phyloP scores from a whole-genome alignment of 192 early-diverging fungal genomes.

The Lunasporangiospora selenospora region DNA sequence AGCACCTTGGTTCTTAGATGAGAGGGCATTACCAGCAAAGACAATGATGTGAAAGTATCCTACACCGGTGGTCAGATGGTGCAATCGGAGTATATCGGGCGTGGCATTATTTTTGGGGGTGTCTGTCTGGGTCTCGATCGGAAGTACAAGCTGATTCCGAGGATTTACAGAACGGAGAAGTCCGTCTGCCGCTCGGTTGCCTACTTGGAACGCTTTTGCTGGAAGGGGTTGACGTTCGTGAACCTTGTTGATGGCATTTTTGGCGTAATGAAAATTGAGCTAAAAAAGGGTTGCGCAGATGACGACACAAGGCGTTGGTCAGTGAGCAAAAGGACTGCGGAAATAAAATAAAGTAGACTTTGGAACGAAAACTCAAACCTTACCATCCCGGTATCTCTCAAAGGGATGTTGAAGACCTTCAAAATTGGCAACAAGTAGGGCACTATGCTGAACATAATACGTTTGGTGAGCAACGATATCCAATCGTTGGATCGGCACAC shows the following conservation, averaged over 20 bases:
- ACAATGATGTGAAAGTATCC: conserved; percentile 28
- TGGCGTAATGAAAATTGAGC: conserved; percentile 12
- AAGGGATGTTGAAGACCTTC: neutral
- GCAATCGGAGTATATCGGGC: neutral
- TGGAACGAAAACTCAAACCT: neutral
- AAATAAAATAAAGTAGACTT: neutral
- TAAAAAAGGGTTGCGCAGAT: neutral
- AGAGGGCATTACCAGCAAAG: conserved; percentile 12
- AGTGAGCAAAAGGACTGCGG: too few relatives aligned
- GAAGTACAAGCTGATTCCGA: too few relatives aligned
- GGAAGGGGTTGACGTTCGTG: neutral
- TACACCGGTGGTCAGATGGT: conserved; percentile 8
- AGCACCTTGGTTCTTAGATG: neutral
- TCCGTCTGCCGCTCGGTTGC: conserved; percentile 20
- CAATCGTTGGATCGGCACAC: neutral
- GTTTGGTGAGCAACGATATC: neutral
- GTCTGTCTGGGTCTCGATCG: too few relatives aligned
- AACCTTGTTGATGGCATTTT: conserved; percentile 9
- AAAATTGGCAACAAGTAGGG: neutral
- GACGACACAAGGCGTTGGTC: too few relatives aligned
- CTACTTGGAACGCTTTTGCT: conserved; percentile 6
- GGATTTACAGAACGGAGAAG: neutral
- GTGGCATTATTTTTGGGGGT: neutral
- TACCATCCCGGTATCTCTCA: conserved; percentile 4
- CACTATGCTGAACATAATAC: neutral